A percentile compares a stretch with the other conserved stretches of the same genome.
These are phyloP conservation scores for Olyra latifolia DNA, from an alignment of 176 grass and related monocot species.

Conservation along the genomic window DNA sequence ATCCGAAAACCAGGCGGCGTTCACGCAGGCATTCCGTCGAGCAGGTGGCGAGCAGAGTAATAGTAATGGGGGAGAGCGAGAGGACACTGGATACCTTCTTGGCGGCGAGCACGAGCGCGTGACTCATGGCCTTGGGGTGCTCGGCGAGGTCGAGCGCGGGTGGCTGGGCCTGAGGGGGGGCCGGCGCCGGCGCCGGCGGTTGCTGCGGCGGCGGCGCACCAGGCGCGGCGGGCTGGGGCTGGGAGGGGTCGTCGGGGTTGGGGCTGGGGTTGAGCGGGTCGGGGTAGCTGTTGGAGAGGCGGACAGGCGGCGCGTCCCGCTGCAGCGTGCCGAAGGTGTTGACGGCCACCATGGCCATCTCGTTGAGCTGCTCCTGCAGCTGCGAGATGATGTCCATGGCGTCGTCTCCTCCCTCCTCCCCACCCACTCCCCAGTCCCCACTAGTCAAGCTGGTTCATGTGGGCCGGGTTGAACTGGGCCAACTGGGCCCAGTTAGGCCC, in stretches of 20 bases:
- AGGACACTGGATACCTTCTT: conserved; percentile 61
- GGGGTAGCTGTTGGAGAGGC: conserved; percentile 80
- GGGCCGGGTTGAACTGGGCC: too few species aligned
- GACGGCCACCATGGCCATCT: conserved; percentile 71
- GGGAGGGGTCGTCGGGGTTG: conserved; percentile 36
- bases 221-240: conserved; percentile 33
- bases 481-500: too few species aligned
- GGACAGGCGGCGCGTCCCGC: conserved; percentile 81
- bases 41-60: neutral
- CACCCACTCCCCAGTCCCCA: neutral
- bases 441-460: too few species aligned
- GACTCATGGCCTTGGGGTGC: conserved; percentile 86
- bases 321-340: conserved; percentile 95
- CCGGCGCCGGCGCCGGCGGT: neutral
- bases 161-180: neutral
- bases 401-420: neutral
- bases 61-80: neutral
- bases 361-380: conserved; percentile 90
- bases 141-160: conserved; percentile 54
- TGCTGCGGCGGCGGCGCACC: neutral
- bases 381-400: conserved; percentile 95
- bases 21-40: conserved; percentile 26
- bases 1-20: neutral
- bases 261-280: conserved; percentile 75
- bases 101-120: conserved; percentile 76